phyloP scores from a whole-genome alignment of 78 protist genomes.

The Monosiga brevicollis region DNA sequence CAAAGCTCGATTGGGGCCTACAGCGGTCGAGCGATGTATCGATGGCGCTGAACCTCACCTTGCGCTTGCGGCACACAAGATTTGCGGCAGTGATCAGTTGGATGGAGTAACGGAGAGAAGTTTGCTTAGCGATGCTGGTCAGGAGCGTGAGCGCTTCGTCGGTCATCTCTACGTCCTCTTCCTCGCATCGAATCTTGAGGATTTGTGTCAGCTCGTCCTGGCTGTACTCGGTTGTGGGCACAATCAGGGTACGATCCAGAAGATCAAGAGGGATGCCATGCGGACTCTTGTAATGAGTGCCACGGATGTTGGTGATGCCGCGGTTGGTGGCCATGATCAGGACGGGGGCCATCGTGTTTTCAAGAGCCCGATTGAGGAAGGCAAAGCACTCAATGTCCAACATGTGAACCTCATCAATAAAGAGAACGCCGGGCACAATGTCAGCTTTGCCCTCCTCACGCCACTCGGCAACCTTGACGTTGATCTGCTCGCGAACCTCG shows the following conservation, averaged over 20 bases:
- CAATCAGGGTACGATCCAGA: constrained; percentile 65
- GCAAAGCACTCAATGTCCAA: constrained; percentile 99
- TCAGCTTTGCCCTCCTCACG: constrained; percentile 99
- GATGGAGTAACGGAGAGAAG: constrained; percentile 86
- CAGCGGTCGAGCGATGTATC: too few species aligned
- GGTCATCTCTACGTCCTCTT: constrained; percentile 89
- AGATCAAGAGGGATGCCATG: constrained; percentile 97
- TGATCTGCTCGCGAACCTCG: constrained; percentile 95
- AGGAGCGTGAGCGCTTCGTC: constrained; percentile 68
- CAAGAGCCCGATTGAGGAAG: constrained; percentile 96
- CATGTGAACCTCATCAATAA: constrained; percentile 99
- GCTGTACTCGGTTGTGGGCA: constrained; percentile 35
- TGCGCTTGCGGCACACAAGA: not conserved
- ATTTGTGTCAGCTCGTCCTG: constrained; percentile 31
- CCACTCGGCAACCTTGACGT: constrained; percentile 94
- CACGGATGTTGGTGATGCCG: constrained; percentile 76
- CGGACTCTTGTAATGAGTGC: constrained; percentile 69
- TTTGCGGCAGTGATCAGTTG: constrained; percentile 84
- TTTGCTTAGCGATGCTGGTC: constrained; percentile 56
- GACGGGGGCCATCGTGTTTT: constrained; percentile 95
- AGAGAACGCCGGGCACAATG: constrained; percentile 97
- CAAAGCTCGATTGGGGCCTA: too few species aligned
- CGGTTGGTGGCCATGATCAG: constrained; percentile 99
- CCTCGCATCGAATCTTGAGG: constrained; percentile 54
- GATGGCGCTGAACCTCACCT: too few species aligned